Percentiles rank a stretch among this genome's conserved stretches.
Conservation (phyloP, 257 asterid species). For the Jasminum sambac region DNA sequence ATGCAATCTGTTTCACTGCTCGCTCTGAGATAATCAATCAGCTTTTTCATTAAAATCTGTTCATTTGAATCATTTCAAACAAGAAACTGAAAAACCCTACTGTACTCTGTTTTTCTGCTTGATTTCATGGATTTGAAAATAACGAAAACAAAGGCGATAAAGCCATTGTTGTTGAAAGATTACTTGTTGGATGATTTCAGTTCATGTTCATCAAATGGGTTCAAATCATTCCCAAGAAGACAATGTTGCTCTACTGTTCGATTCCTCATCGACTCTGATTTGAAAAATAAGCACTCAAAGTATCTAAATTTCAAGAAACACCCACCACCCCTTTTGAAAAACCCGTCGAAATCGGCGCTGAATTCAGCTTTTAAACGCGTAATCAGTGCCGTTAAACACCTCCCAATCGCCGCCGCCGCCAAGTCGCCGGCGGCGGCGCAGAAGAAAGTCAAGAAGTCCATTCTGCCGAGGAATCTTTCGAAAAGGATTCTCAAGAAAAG, state of each 20-base stretch:
- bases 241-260: slow-evolving; percentile 43
- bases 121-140: background rate
- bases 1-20: slow-evolving; percentile 24
- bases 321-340: slow-evolving; percentile 1
- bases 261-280: slow-evolving; percentile 42
- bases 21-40: slow-evolving; percentile 17
- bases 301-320: slow-evolving; percentile 17
- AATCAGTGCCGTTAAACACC: slow-evolving; percentile 59
- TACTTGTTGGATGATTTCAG: slow-evolving; percentile 46
- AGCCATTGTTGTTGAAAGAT: slow-evolving; percentile 43
- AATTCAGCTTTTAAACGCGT: slow-evolving; percentile 54
- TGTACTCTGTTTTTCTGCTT: background rate
- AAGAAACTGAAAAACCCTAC: slow-evolving; percentile 21
- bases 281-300: slow-evolving; percentile 23
- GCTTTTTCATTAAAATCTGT: slow-evolving; percentile 15
- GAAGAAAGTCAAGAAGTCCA: slow-evolving; percentile 25
- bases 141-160: slow-evolving; percentile 12
- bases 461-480: slow-evolving; percentile 51
- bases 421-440: slow-evolving; percentile 27
- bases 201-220: slow-evolving; percentile 54
- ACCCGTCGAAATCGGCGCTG: slow-evolving; percentile 31
- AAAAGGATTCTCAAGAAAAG: slow-evolving; percentile 44
- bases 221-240: slow-evolving; percentile 42
- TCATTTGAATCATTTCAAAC: slow-evolving; percentile 22
- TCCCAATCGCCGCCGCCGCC: slow-evolving; percentile 39